Conservation (phyloP, 768 basidiomycete genomes). For the Leccinum incarnatum region DNA sequence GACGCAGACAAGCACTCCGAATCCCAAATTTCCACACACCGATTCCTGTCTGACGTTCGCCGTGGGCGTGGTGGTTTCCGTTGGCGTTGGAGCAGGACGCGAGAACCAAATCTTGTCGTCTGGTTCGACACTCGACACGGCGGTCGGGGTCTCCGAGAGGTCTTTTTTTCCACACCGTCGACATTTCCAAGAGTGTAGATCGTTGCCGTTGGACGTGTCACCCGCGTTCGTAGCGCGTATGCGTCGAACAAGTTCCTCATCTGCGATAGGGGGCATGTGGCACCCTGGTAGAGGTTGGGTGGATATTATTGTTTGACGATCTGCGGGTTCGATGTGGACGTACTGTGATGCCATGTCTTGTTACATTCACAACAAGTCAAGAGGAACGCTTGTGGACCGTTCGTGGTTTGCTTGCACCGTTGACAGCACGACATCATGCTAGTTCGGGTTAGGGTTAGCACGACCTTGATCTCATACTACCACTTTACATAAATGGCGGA, state of each 20-base stretch:
- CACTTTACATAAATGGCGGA: conserved; percentile 29
- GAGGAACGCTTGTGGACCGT: conserved; percentile 30
- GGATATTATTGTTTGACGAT: background rate
- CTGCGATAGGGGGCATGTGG: conserved; percentile 30
- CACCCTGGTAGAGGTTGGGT: conserved; percentile 23
- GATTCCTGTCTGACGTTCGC: conserved; percentile 2
- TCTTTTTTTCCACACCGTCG: conserved; percentile 28
- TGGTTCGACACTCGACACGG: conserved; percentile 5
- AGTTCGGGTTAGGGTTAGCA: conserved; percentile 27
- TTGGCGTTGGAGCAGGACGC: background rate
- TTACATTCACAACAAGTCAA: conserved; percentile 33
- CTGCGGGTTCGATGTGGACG: background rate
- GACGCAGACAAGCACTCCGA: background rate
- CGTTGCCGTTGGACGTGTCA: conserved; percentile 18
- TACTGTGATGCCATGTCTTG: conserved; percentile 36
- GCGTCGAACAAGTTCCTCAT: conserved; percentile 23
- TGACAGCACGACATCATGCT: conserved; percentile 14
- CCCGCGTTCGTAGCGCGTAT: conserved; percentile 25
- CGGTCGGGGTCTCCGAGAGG: background rate
- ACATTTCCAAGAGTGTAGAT: conserved; percentile 28
- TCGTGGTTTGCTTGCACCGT: conserved; percentile 27
- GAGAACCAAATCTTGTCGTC: background rate
- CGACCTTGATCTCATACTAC: background rate
- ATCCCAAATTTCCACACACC: conserved; percentile 8
- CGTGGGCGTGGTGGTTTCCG: background rate